Conservation (phyloP, 2,329 filamentous ascomycete genomes). For the Parafenestella ontariensis region DNA sequence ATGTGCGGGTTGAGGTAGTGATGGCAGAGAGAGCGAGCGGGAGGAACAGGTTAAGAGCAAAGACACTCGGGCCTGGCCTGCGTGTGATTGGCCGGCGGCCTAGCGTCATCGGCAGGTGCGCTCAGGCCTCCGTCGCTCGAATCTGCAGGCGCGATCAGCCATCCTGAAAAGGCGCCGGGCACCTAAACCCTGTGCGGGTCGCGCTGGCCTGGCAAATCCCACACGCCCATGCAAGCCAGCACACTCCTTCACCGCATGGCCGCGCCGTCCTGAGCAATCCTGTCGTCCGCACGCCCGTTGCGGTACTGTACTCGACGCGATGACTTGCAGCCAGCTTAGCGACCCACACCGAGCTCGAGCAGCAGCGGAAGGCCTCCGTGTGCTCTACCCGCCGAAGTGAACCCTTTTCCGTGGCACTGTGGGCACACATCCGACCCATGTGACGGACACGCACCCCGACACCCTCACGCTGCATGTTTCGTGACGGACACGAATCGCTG, state of each 20-base stretch:
- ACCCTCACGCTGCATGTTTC: constrained; percentile 28
- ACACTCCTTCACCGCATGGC: constrained; percentile 24
- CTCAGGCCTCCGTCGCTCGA: constrained; percentile 17
- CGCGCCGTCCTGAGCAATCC: constrained; percentile 5
- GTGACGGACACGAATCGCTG: constrained; percentile 16
- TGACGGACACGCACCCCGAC: constrained; percentile 6
- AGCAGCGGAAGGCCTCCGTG: constrained; percentile 14
- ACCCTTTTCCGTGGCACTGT: no score
- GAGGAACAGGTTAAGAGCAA: constrained; percentile 35
- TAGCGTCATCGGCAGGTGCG: constrained; percentile 28
- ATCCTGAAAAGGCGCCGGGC: constrained; percentile 6
- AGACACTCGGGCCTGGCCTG: constrained; percentile 20
- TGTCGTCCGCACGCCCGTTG: constrained; percentile 12
- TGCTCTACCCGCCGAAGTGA: no score
- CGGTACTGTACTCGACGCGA: constrained; percentile 7
- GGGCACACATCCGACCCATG: constrained; percentile 6
- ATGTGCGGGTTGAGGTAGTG: constrained; percentile 36
- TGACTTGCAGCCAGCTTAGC: constrained; percentile 18
- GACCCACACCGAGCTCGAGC: constrained; percentile 7
- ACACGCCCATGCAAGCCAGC: constrained; percentile 16
- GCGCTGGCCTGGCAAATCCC: constrained; percentile 5
- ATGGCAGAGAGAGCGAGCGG: constrained; percentile 32
- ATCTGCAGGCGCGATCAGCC: constrained; percentile 27
- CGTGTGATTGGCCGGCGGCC: constrained; percentile 26
- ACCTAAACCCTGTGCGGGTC: constrained; percentile 3